Percentiles rank a stretch among this genome's conserved stretches.
phyloP scores from a whole-genome alignment of 2,329 filamentous ascomycete species.

The Bimuria novae-zelandiae region DNA sequence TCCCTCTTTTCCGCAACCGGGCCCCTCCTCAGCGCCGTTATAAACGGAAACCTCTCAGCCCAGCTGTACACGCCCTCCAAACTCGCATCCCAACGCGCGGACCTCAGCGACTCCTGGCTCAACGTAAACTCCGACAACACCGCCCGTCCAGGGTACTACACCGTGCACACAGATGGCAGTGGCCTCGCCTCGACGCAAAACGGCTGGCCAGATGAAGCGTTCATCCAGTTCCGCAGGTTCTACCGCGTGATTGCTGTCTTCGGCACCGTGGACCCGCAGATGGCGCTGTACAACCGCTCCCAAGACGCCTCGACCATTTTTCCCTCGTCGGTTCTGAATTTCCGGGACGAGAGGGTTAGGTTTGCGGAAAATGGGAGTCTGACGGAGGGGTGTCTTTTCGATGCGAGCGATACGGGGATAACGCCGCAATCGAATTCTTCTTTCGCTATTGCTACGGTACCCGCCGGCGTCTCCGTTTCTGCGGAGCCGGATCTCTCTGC shows the following conservation, averaged over 20 bases:
- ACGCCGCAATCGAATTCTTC: constrained; percentile 56
- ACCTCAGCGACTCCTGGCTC: constrained; percentile 66
- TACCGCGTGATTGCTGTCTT: constrained; percentile 61
- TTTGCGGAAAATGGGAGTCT: constrained; percentile 48
- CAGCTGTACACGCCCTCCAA: constrained; percentile 60
- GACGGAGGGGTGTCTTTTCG: constrained; percentile 60
- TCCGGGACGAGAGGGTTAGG: constrained; percentile 34
- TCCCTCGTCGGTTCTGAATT: constrained; percentile 49
- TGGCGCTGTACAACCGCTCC: constrained; percentile 59
- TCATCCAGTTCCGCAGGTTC: constrained; percentile 59
- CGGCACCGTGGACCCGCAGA: constrained; percentile 62
- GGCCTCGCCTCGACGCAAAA: constrained; percentile 55
- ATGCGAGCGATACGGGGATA: constrained; percentile 47
- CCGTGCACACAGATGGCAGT: constrained; percentile 42
- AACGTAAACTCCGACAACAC: constrained; percentile 43
- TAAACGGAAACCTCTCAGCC: constrained; percentile 54
- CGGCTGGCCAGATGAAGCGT: constrained; percentile 68
- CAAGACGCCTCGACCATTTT: constrained; percentile 60
- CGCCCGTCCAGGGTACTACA: constrained; percentile 60
- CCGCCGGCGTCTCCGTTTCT: constrained; percentile 22
- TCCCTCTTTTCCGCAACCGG: constrained; percentile 50
- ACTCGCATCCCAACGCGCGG: constrained; percentile 56
- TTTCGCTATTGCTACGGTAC: constrained; percentile 33
- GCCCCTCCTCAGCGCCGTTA: constrained; percentile 53
- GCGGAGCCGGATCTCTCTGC: constrained; percentile 28